Base-by-base conservation (phyloP, 495 filamentous ascomycete species). In the Podospora comata region DNA sequence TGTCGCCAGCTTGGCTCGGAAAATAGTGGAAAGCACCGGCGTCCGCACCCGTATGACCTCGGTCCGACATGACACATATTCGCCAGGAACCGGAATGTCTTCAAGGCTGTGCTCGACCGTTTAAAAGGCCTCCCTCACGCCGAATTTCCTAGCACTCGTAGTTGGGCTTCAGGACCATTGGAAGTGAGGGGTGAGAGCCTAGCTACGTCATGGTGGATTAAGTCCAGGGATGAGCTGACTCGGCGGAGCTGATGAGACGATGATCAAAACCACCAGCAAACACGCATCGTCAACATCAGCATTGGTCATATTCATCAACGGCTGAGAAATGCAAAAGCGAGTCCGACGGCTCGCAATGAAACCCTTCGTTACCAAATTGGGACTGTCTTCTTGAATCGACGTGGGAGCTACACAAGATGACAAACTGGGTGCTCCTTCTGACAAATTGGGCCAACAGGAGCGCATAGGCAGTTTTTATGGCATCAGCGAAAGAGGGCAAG, bases 41-140 rank as follows among this genome's bases (percentile, higher is more conserved):
- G 55, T 48, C 39, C 7, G 39, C 13, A 13, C 39, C 27, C 7
- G 27, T 62, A 62, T 30, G 27, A 62, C 60, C 60, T 62, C 60
- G 60, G 60, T 27, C 60, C 60, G 60, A 62, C 20, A 62, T 28
- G 30, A 62, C 23, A 28, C 60, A 34, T 28, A 15, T 30, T 62
- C 30, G 60, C 30, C 60, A 27, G 19, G 16, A 34, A 18, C 27
- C 26, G 60, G 26, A 62, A 59, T 48, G 39, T 0, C 15, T 13
- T 48, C 39, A 48, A 16, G 39, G 39, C 39, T 11, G 13, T 48
- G 1, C 13, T 6, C 15, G 2, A 16, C 15, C 15, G 9, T 48
- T 48, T 48, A 48, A 48, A 48, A 16, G 15, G 39, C 0, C 39
- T 5, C 39, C 39, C 9, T 48, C 39, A 16, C 13, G 13, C 7